phyloP scores from a whole-genome alignment of 1,139 yeast genomes.

The Debaryomyces sp. region DNA sequence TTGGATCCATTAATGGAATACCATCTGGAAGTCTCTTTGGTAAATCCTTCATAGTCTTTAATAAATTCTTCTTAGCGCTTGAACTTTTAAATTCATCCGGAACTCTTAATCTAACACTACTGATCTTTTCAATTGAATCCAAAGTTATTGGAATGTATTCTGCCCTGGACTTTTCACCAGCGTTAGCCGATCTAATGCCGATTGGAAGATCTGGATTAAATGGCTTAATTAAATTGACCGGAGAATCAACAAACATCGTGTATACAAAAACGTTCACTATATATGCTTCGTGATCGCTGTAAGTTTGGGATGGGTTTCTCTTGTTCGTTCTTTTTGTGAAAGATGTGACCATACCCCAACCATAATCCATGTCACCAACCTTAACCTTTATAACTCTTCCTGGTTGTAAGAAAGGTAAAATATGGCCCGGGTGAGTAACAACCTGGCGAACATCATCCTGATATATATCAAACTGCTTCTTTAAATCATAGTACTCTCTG shows the following conservation, averaged over 20 bases:
- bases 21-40: constrained; percentile 87
- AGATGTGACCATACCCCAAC: constrained; percentile 91
- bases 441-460: constrained; percentile 80
- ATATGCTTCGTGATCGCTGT: constrained; percentile 82
- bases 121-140: constrained; percentile 71
- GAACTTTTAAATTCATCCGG: constrained; percentile 79
- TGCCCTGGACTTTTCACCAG: constrained; percentile 71
- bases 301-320: constrained; percentile 55
- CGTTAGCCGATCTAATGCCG: constrained; percentile 82
- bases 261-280: constrained; percentile 83
- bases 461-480: constrained; percentile 69
- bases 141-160: constrained; percentile 86
- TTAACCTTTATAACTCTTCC: constrained; percentile 82
- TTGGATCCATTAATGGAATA: constrained; percentile 84
- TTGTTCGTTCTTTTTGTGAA: constrained; percentile 70
- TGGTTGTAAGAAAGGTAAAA: constrained; percentile 79
- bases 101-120: constrained; percentile 77
- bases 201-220: constrained; percentile 77
- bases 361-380: constrained; percentile 66
- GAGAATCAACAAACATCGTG: constrained; percentile 77
- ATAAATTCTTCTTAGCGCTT: constrained; percentile 71
- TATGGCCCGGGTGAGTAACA: constrained; percentile 90
- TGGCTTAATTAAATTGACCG: constrained; percentile 69
- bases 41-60: constrained; percentile 79
- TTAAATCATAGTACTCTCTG: constrained; percentile 80